Conservation (phyloP, 441 rosid genomes). For the Gossypium gossypioides region DNA sequence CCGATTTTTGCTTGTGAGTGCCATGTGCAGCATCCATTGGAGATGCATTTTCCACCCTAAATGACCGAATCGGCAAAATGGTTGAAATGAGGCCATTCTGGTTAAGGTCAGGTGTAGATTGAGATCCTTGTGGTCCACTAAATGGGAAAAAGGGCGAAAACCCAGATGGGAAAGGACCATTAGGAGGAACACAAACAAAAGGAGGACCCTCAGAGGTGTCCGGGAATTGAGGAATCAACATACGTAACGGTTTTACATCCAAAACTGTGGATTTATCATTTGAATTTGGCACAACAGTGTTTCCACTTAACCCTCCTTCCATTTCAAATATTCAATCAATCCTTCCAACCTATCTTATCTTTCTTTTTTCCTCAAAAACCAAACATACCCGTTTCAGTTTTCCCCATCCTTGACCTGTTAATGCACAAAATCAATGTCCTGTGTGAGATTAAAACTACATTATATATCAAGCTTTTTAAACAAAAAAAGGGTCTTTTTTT, state of each 20-base stretch:
- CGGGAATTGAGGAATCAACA: conserved; percentile 36
- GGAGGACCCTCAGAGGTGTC: conserved; percentile 25
- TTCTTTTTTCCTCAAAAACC: background rate
- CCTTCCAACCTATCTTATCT: background rate
- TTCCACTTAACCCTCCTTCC: background rate
- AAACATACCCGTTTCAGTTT: background rate
- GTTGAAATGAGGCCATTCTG: conserved; percentile 6
- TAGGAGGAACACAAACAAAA: conserved; percentile 31
- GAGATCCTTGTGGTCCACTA: conserved; percentile 21
- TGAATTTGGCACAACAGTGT: background rate
- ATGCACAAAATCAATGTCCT: background rate
- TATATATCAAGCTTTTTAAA: background rate
- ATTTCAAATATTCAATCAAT: background rate
- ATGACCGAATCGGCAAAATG: conserved; percentile 35
- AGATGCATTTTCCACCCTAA: conserved; percentile 6
- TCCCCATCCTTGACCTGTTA: background rate
- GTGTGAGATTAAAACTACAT: background rate
- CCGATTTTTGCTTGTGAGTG: conserved; percentile 9
- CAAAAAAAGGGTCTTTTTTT: background rate
- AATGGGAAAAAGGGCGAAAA: conserved; percentile 40
- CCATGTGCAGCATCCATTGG: background rate
- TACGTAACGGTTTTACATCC: conserved; percentile 42
- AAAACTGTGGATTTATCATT: conserved; percentile 41
- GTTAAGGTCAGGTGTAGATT: conserved; percentile 24
- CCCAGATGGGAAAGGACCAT: conserved; percentile 41